phyloP scores from a whole-genome alignment of 257 asterid species.

The Solanum habrochaites region DNA sequence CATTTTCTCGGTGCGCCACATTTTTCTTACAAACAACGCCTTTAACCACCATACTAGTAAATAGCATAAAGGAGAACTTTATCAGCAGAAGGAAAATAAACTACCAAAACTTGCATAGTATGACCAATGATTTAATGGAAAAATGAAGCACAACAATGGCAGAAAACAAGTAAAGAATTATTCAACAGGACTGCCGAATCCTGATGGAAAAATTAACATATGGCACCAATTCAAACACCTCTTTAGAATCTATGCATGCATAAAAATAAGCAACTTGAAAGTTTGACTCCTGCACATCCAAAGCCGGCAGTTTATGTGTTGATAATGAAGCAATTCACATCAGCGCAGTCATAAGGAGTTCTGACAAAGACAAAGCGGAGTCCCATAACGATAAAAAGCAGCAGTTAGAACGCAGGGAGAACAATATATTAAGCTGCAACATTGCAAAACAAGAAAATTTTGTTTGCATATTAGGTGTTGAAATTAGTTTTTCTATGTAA shows the following conservation, averaged over 20 bases:
- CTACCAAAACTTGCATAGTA: neutral
- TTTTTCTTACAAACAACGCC: constrained; percentile 95
- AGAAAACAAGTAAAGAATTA: neutral
- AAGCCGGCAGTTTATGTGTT: neutral
- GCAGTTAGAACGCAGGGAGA: neutral
- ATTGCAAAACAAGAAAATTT: neutral
- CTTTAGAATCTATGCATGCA: neutral
- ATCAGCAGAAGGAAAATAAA: constrained; percentile 5
- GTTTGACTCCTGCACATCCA: neutral
- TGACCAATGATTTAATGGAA: neutral
- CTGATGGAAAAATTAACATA: neutral
- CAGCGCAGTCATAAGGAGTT: neutral
- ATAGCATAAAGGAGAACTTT: constrained; percentile 10
- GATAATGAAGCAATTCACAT: neutral
- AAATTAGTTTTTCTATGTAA: neutral
- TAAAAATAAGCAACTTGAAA: neutral
- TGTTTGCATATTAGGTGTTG: neutral
- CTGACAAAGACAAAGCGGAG: neutral
- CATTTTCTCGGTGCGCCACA: constrained; percentile 96
- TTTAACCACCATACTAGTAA: constrained; percentile 56
- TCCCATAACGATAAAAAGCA: neutral
- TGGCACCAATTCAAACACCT: neutral
- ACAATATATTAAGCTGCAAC: neutral
- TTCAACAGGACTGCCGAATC: neutral
- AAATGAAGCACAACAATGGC: neutral